Evolutionary conservation across 371 early-diverging fungal genomes (phyloP).

Genomic region (Smittium mucronatum): DNA sequence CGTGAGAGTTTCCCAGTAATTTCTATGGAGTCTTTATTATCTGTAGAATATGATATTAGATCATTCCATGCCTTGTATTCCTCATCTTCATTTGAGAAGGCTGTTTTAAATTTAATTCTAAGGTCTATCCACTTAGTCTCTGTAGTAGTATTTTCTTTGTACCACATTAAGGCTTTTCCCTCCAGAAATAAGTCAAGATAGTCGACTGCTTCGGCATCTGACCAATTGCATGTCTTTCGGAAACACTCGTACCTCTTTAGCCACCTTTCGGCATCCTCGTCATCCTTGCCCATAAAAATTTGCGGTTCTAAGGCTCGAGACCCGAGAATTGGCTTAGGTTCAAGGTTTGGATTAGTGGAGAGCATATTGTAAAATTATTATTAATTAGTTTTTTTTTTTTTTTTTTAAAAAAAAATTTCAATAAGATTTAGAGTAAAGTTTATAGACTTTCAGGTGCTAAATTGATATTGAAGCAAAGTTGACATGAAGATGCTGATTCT

Average conservation of each 20-base stretch:
- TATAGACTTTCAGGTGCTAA: no score
- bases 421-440: neutral
- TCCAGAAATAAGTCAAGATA: conserved; percentile 6
- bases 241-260: neutral
- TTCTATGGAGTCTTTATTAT: neutral
- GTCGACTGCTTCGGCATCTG: neutral
- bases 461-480: no score
- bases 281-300: neutral
- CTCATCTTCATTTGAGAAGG: conserved; percentile 4
- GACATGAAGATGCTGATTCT: no score
- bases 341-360: no score
- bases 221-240: conserved; percentile 1
- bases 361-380: no score
- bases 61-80: conserved; percentile 3
- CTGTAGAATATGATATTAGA: neutral
- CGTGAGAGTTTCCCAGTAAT: neutral
- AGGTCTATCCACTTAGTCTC: neutral
- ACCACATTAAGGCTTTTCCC: conserved; percentile 3
- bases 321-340: neutral
- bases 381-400: no score
- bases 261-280: neutral
- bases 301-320: neutral
- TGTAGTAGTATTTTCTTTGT: neutral
- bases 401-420: no score
- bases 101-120: neutral